Percentiles rank a stretch among this genome's conserved stretches.
These are phyloP conservation scores for Pyrrhoderma lamaoense DNA, from an alignment of 1,284 basidiomycete species.

Conservation along the genomic window DNA sequence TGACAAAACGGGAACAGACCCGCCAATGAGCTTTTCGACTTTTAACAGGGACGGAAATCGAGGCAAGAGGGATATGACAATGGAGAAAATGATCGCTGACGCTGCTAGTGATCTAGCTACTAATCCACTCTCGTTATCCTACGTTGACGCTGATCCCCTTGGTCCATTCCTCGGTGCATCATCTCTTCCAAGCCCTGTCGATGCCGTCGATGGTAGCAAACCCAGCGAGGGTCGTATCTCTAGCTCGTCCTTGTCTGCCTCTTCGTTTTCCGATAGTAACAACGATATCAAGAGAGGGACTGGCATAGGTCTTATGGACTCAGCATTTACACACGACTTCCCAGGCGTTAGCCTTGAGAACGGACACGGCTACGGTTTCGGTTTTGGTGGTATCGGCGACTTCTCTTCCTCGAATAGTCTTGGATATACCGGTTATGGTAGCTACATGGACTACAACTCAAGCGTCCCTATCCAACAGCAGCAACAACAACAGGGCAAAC, in stretches of 20 bases:
- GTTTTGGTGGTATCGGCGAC: background rate
- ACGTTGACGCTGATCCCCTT: constrained; percentile 10
- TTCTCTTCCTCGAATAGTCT: constrained; percentile 28
- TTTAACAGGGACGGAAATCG: background rate
- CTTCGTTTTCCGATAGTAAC: background rate
- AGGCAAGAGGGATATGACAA: background rate
- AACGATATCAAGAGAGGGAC: background rate
- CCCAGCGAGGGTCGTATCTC: background rate
- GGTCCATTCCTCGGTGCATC: constrained; percentile 15
- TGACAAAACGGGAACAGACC: background rate
- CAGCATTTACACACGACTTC: background rate
- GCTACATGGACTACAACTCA: background rate
- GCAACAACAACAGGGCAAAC: constrained; percentile 24
- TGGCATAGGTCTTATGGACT: background rate
- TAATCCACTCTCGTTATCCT: constrained; percentile 9
- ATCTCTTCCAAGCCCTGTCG: background rate
- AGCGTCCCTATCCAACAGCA: constrained; percentile 21
- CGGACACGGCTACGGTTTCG: background rate
- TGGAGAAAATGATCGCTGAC: background rate
- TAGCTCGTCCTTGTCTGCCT: background rate
- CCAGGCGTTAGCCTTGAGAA: no score
- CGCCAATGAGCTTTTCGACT: background rate
- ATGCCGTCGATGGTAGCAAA: background rate
- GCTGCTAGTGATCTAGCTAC: background rate
- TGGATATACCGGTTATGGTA: constrained; percentile 22